Base-by-base conservation (phyloP, 108 stramenopile genomes). In the Nitzschia inconspicua region DNA sequence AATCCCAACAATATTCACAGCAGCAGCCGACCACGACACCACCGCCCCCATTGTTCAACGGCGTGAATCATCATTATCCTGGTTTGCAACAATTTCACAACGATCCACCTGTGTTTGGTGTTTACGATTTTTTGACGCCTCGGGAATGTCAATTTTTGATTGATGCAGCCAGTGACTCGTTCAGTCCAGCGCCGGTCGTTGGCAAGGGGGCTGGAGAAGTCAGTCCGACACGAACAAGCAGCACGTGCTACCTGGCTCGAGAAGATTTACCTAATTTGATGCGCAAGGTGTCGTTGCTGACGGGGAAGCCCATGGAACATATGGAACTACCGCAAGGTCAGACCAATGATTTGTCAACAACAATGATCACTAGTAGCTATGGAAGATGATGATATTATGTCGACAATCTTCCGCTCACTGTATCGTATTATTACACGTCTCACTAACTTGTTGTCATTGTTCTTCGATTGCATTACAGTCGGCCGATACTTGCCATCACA, bases 261-360 rank as follows among this genome's bases (percentile, higher is more conserved):
- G 91, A 91, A 54, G 91, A 93, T 58, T 34, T 91, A 25, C 86
- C 89, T 3, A 76, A 78, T 44, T 72, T 89, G 44, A 57, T 85
- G 65, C 75, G 84, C 0, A 94, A 94, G 60, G 72, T 96, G 0
- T 59, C 71, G 0, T 39, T 69, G 9, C 57, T 97, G 52, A 94
- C 93, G 23, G 83, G 88, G 24, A 83, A 86, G 55, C 93, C 93
- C 4, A 65, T 83, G 4, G 79, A 84, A 42, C 92, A 94, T 48
- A 86, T 86, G 53, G 94, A 97, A 63, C 62, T 92, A 22, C 93
- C 96, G n/a, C 94, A 97, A 68, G n/a, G n/a, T n/a, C n/a, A n/a
- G n/a, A n/a, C n/a, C n/a, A n/a, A n/a, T n/a, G n/a, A n/a, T n/a
- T n/a, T n/a, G n/a, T n/a, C n/a, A n/a, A n/a, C n/a, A n/a, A n/a